phyloP scores from a whole-genome alignment of 768 basidiomycete genomes.

The Russula sp. region DNA sequence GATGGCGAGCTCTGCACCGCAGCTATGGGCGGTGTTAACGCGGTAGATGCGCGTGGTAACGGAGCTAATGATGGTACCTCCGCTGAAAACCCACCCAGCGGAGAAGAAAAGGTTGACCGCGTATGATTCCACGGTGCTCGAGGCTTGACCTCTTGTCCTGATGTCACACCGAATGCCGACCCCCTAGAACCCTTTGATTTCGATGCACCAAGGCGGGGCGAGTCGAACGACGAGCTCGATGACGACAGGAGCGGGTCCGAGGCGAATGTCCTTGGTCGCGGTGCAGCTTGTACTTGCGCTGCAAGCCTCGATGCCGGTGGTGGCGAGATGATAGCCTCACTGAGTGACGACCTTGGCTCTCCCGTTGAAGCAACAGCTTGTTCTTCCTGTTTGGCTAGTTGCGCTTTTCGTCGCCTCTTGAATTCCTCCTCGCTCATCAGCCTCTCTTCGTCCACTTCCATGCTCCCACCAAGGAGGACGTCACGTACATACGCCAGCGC shows the following conservation, averaged over 20 bases:
- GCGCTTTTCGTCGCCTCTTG: conserved; percentile 31
- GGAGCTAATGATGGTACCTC: conserved; percentile 42
- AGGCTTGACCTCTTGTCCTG: conserved; percentile 19
- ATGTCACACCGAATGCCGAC: conserved; percentile 13
- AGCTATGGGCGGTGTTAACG: conserved; percentile 8
- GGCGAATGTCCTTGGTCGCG: conserved; percentile 15
- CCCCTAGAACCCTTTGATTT: conserved; percentile 14
- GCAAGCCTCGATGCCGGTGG: conserved; percentile 21
- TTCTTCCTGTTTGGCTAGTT: conserved; percentile 19
- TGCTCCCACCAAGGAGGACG: conserved; percentile 48
- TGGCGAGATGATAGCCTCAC: conserved; percentile 12
- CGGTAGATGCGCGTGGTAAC: conserved; percentile 41
- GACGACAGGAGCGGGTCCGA: conserved; percentile 18
- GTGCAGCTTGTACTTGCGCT: conserved; percentile 9
- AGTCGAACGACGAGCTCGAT: conserved; percentile 16
- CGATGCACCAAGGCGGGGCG: conserved; percentile 10
- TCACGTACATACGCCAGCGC: conserved; percentile 73
- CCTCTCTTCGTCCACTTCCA: conserved; percentile 57
- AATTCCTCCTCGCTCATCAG: conserved; percentile 50
- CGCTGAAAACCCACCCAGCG: conserved; percentile 23
- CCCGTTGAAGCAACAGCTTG: conserved; percentile 9
- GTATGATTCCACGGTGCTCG: conserved; percentile 54
- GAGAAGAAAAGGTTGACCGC: conserved; percentile 38
- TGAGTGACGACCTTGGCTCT: not conserved
- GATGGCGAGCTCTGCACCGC: conserved; percentile 13